phyloP scores from a whole-genome alignment of 768 basidiomycete genomes.

The Tricholoma matsutake region DNA sequence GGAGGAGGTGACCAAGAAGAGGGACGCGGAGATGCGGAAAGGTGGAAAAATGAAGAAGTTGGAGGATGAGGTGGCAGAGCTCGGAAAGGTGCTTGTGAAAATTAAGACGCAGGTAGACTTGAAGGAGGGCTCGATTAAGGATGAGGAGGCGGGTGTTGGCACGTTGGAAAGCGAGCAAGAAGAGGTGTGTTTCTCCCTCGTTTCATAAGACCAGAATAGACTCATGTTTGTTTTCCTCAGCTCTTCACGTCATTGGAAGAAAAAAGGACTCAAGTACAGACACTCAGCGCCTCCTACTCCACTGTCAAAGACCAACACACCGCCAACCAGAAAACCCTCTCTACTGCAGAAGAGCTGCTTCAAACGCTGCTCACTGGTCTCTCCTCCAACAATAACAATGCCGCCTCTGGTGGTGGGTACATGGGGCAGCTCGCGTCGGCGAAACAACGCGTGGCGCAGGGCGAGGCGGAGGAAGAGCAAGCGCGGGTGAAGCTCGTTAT shows the following conservation, averaged over 20 bases:
- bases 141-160: constrained; percentile 66
- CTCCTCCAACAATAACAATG: constrained; percentile 61
- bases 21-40: constrained; percentile 87
- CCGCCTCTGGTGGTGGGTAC: constrained; percentile 79
- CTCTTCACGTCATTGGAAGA: constrained; percentile 52
- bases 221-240: constrained; percentile 33
- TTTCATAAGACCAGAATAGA: background rate
- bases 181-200: constrained; percentile 44
- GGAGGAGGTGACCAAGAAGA: constrained; percentile 62
- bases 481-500: constrained; percentile 71
- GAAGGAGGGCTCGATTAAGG: constrained; percentile 66
- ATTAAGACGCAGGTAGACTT: constrained; percentile 84
- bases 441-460: constrained; percentile 68
- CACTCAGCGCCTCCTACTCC: constrained; percentile 51
- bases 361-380: constrained; percentile 94
- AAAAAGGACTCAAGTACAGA: constrained; percentile 58
- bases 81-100: constrained; percentile 81
- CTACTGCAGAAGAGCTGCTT: constrained; percentile 85
- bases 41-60: constrained; percentile 89
- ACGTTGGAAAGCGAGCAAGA: constrained; percentile 52
- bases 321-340: constrained; percentile 53
- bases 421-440: constrained; percentile 95
- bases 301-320: constrained; percentile 69
- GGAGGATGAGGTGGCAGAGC: constrained; percentile 72
- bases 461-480: constrained; percentile 82